Base-by-base conservation (phyloP, 2,329 filamentous ascomycete species). In the Ophiostoma piceae region DNA sequence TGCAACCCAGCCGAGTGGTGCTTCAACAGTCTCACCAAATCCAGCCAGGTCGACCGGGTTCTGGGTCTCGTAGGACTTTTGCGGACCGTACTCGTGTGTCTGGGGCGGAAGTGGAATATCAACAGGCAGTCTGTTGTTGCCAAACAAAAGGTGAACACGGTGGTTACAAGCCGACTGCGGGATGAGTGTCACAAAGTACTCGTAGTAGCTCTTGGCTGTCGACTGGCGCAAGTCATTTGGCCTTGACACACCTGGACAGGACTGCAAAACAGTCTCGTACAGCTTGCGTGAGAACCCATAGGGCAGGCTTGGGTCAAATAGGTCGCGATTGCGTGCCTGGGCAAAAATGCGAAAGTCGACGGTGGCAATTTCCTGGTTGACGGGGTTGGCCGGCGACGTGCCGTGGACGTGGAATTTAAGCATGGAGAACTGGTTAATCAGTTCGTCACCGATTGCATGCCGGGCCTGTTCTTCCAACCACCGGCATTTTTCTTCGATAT, bases 251-350 rank as follows among this genome's bases (percentile, higher is more conserved):
- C 71, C 71, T 26, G 71, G 71, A 62, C 71, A 72, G 37, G 71
- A 72, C 54, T 72, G 71, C 64, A 72, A 47, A 9, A 72, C 69
- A 6, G 71, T 69, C 67, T 72, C 71, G 57, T 72, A 72, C 26
- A 72, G 68, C 68, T 72, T 72, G 22, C 71, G 69, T 16, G 69
- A 64, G 19, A 72, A 72, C 1, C 71, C 71, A 41, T 72, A 35
- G 12, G 71, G 69, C n/a, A 70, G 69, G n/a, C 64, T 66, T 16
- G 71, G 69, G 66, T 71, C 69, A 12, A 72, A 72, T 1, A 57
- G n/a, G 51, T 22, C 51, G n/a, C n/a, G 9, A 22, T 22, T 12
- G n/a, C 22, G n/a, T 57, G 51, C 51, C 16, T 57, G 51, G 22
- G 22, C 51, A 57, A 57, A 57, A 11, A 57, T 57, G n/a, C 51